Evolutionary conservation across 495 filamentous ascomycete genomes (phyloP).

Genomic region (Articulospora tetracladia): DNA sequence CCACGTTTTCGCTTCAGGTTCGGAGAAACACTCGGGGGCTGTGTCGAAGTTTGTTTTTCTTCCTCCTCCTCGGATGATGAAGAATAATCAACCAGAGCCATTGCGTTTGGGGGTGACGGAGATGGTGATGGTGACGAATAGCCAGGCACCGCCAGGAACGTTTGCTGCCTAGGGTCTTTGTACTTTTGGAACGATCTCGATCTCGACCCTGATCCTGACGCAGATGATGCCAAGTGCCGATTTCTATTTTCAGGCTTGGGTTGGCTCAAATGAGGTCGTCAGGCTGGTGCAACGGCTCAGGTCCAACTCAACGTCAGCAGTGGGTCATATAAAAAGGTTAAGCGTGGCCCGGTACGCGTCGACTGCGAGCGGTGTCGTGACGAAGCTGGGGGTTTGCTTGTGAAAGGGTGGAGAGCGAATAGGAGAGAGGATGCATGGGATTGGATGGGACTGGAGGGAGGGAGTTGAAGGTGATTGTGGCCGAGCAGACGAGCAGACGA

Average conservation of each 20-base stretch:
- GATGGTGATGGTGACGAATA: too few relatives aligned
- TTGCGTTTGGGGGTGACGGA: too few relatives aligned
- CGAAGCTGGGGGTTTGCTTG: not conserved
- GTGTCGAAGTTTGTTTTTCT: constrained; percentile 6
- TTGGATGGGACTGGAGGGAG: too few relatives aligned
- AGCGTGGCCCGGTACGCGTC: not conserved
- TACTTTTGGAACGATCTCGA: not conserved
- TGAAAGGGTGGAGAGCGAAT: not conserved
- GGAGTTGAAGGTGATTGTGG: too few relatives aligned
- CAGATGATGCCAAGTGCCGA: not conserved
- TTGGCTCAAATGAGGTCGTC: not conserved
- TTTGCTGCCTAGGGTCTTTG: not conserved
- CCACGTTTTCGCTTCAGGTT: constrained; percentile 25
- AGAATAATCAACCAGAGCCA: constrained; percentile 73
- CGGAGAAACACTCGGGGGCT: not conserved
- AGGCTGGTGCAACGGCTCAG: not conserved
- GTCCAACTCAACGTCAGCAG: constrained; percentile 10
- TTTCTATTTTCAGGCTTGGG: not conserved
- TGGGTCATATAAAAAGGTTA: not conserved
- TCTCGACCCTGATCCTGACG: too few relatives aligned
- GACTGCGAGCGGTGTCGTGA: not conserved
- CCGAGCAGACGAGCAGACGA: not conserved
- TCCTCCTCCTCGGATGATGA: constrained; percentile 46
- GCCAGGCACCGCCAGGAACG: not conserved
- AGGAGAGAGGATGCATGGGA: too few relatives aligned